Evolutionary conservation across 2,329 filamentous ascomycete species (phyloP).

Genomic region (Xylariaceae sp.): DNA sequence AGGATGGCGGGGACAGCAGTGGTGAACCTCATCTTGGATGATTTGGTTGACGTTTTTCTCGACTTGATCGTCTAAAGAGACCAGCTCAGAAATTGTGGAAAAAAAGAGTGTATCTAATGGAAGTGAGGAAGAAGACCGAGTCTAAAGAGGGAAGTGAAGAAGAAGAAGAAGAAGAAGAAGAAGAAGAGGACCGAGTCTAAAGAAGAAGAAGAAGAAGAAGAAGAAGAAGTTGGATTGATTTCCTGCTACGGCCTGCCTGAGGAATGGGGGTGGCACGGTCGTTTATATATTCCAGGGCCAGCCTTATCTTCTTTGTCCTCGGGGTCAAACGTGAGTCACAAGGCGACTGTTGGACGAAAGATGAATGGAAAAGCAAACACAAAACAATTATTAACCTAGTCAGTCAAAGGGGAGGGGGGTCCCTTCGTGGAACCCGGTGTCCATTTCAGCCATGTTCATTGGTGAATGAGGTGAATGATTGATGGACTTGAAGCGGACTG

Average conservation of each 20-base stretch:
- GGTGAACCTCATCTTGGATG: constrained; percentile 28
- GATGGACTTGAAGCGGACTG: neutral
- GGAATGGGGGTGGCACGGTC: neutral
- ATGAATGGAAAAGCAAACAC: neutral
- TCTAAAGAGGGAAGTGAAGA: neutral
- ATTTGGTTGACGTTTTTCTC: neutral
- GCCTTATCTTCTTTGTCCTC: neutral
- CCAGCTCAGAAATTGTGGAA: constrained; percentile 17
- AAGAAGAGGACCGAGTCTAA: neutral
- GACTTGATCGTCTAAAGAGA: constrained; percentile 10
- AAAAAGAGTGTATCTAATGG: neutral
- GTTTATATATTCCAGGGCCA: neutral
- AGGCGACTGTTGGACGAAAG: neutral
- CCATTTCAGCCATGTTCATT: neutral
- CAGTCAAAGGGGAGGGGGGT: neutral
- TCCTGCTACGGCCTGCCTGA: neutral
- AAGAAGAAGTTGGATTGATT: neutral
- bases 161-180: neutral
- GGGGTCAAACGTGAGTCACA: neutral
- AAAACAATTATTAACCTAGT: neutral
- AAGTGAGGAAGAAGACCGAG: neutral
- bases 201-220: too few species aligned
- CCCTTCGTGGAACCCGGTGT: neutral
- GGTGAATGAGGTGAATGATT: neutral
- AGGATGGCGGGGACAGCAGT: constrained; percentile 21